phyloP scores from a whole-genome alignment of 371 early-diverging fungal species.

The Fennellomyces sp. region DNA sequence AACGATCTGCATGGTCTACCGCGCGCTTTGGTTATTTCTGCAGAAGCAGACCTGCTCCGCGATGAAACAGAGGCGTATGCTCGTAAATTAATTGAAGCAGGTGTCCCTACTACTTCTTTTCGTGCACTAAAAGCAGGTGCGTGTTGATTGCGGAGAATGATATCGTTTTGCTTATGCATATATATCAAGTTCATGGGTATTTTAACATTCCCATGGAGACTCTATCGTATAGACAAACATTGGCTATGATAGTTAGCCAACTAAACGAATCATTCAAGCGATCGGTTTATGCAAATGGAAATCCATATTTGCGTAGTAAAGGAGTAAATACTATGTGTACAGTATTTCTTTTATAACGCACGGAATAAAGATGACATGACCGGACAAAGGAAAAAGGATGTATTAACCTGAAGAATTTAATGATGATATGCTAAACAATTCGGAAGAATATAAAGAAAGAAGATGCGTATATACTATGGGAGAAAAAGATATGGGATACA shows the following conservation, averaged over 20 bases:
- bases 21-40: constrained; percentile 29
- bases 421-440: too few relatives aligned
- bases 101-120: constrained; percentile 16
- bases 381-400: too few relatives aligned
- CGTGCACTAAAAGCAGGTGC: constrained; percentile 18
- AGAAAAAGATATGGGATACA: too few relatives aligned
- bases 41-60: constrained; percentile 35
- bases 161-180: neutral
- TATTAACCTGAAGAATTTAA: too few relatives aligned
- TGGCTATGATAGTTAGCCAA: constrained; percentile 5
- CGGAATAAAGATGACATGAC: too few relatives aligned
- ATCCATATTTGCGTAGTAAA: too few relatives aligned
- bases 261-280: neutral
- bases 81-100: constrained; percentile 23
- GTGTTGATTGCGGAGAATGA: constrained; percentile 10
- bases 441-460: too few relatives aligned
- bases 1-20: constrained; percentile 33
- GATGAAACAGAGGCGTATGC: constrained; percentile 36
- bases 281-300: neutral
- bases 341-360: too few relatives aligned
- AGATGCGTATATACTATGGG: too few relatives aligned
- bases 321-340: too few relatives aligned
- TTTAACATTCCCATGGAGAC: constrained; percentile 6
- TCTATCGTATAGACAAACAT: constrained; percentile 8
- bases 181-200: constrained; percentile 16